Evolutionary conservation across 2,329 filamentous ascomycete species (phyloP).

Genomic region (Thermothelomyces thermophilus): DNA sequence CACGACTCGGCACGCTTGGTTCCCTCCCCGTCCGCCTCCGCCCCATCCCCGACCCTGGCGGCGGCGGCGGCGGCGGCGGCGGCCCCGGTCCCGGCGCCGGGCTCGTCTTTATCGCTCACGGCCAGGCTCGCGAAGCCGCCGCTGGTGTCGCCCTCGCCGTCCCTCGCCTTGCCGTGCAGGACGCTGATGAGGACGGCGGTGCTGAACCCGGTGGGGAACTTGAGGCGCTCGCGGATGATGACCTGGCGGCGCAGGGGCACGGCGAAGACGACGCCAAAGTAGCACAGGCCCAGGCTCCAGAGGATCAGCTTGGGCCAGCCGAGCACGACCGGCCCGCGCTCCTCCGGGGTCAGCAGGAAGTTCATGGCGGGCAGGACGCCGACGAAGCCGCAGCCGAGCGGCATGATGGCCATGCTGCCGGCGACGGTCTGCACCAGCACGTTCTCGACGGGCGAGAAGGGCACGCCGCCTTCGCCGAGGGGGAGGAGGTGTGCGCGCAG

Average conservation of each 20-base stretch:
- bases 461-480: slow-evolving; percentile 48
- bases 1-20: slow-evolving; percentile 32
- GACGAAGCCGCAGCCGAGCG: slow-evolving; percentile 89
- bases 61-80: no score
- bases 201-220: slow-evolving; percentile 91
- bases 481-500: slow-evolving; percentile 57
- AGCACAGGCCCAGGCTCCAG: slow-evolving; percentile 89
- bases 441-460: slow-evolving; percentile 93
- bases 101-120: no score
- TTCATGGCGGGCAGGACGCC: slow-evolving; percentile 86
- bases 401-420: slow-evolving; percentile 94
- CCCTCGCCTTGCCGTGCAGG: slow-evolving; percentile 58
- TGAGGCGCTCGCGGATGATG: slow-evolving; percentile 84
- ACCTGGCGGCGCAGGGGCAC: slow-evolving; percentile 82
- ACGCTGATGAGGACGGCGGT: slow-evolving; percentile 91
- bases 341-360: slow-evolving; percentile 69
- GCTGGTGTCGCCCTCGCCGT: neutral
- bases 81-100: no score
- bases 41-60: no score
- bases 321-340: slow-evolving; percentile 69
- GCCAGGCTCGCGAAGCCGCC: slow-evolving; percentile 28
- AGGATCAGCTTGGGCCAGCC: slow-evolving; percentile 71
- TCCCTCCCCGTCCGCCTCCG: slow-evolving; percentile 25
- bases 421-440: slow-evolving; percentile 95
- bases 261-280: slow-evolving; percentile 95